Percentiles rank a stretch among this genome's conserved stretches.
phyloP scores from a whole-genome alignment of 2,329 filamentous ascomycete species.

The Hypomyces perniciosus region DNA sequence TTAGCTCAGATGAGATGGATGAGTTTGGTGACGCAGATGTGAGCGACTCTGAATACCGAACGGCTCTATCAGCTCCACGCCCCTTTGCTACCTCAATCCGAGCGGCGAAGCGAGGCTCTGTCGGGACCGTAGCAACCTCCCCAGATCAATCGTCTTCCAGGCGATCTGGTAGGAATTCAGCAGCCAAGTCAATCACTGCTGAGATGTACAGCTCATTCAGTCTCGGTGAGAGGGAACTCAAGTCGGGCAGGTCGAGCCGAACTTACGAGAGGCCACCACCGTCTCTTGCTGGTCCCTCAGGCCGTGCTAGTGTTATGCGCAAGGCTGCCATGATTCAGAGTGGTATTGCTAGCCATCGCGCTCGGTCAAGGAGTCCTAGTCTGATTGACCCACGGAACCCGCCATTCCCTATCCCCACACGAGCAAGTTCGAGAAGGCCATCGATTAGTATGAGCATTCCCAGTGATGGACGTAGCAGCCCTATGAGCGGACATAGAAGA shows the following conservation, averaged over 20 bases:
- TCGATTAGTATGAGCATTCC: conserved; percentile 58
- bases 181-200: conserved; percentile 30
- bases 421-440: conserved; percentile 78
- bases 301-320: conserved; percentile 59
- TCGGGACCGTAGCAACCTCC: conserved; percentile 33
- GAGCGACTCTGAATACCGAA: conserved; percentile 63
- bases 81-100: conserved; percentile 38
- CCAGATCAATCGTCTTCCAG: conserved; percentile 36
- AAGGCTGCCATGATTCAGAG: conserved; percentile 76
- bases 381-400: conserved; percentile 57
- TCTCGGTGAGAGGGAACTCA: conserved; percentile 27
- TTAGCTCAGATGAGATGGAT: conserved; percentile 60
- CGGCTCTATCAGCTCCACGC: conserved; percentile 57
- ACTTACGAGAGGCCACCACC: conserved; percentile 34
- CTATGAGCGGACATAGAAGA: conserved; percentile 53
- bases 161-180: conserved; percentile 19
- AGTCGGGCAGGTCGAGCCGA: conserved; percentile 28
- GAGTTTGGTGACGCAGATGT: conserved; percentile 56
- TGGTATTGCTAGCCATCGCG: conserved; percentile 63
- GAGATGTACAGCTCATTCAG: conserved; percentile 43
- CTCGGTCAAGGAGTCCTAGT: conserved; percentile 60
- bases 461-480: conserved; percentile 63
- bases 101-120: conserved; percentile 37
- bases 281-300: conserved; percentile 27
- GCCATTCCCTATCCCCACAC: conserved; percentile 85